These are phyloP conservation scores for Rhododendron vialii DNA, from an alignment of 148 eudicot species.

Conservation along the genomic window DNA sequence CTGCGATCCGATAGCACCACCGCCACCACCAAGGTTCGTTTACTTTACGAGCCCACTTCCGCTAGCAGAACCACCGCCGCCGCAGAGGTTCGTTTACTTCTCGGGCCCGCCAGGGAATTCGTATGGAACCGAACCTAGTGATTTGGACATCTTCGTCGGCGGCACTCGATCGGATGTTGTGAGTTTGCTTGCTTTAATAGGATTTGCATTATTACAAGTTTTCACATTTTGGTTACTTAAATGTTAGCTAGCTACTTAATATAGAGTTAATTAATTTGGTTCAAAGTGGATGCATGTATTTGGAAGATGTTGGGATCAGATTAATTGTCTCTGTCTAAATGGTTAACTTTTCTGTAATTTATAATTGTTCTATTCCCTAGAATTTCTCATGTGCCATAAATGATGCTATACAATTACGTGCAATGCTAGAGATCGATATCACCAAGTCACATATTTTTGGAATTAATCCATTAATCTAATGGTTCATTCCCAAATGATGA, in stretches of 20 bases:
- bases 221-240: not conserved
- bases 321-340: not conserved
- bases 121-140: slow-evolving; percentile 22
- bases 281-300: too few species aligned
- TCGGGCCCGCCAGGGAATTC: slow-evolving; percentile 22
- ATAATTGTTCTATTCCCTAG: not conserved
- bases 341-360: not conserved
- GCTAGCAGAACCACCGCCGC: slow-evolving; percentile 23
- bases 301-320: too few species aligned
- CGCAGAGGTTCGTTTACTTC: slow-evolving; percentile 29
- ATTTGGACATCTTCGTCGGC: not conserved
- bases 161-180: not conserved
- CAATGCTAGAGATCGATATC: not conserved
- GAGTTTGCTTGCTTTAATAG: slow-evolving; percentile 2
- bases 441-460: too few species aligned
- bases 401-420: not conserved
- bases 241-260: too few species aligned
- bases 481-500: too few species aligned
- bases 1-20: slow-evolving; percentile 23
- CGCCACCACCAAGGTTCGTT: slow-evolving; percentile 35
- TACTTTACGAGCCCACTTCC: slow-evolving; percentile 15
- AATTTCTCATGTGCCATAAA: not conserved
- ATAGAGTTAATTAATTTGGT: not conserved
- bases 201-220: slow-evolving; percentile 5
- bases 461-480: too few species aligned